Percentiles rank a stretch among this genome's conserved stretches.
Evolutionary conservation across 805 yeast genomes (phyloP).

Genomic region (Clavispora carvajalis): DNA sequence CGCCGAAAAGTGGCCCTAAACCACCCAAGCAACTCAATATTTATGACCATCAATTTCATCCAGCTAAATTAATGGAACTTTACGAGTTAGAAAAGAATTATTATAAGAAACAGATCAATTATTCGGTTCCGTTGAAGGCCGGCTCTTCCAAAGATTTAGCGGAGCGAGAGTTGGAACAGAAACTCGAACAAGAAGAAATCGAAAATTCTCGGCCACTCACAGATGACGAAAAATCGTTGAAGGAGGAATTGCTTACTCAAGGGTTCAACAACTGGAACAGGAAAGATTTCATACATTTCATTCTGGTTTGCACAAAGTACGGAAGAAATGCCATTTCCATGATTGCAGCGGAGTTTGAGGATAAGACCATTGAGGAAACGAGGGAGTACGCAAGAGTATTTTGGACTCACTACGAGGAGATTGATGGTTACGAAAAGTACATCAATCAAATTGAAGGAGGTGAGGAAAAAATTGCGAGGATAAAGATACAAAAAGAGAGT

Average conservation of each 20-base stretch:
- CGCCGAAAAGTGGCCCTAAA: conserved; percentile 52
- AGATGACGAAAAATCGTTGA: conserved; percentile 68
- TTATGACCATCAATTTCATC: conserved; percentile 88
- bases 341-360: conserved; percentile 77
- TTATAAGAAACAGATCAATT: conserved; percentile 63
- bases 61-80: conserved; percentile 67
- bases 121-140: conserved; percentile 56
- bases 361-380: conserved; percentile 76
- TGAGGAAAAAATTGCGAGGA: conserved; percentile 70
- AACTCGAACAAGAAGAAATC: conserved; percentile 66
- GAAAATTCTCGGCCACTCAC: conserved; percentile 76
- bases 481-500: conserved; percentile 69
- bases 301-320: conserved; percentile 65
- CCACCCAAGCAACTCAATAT: conserved; percentile 81
- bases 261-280: conserved; percentile 85
- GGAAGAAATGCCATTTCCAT: conserved; percentile 71
- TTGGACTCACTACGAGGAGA: conserved; percentile 72
- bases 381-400: conserved; percentile 70
- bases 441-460: conserved; percentile 80
- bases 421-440: conserved; percentile 87
- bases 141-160: conserved; percentile 39
- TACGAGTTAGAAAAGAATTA: conserved; percentile 78
- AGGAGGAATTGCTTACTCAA: conserved; percentile 49
- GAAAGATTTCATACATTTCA: conserved; percentile 80
- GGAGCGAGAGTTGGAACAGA: conserved; percentile 39